Conservation (phyloP, 768 basidiomycete species). For the Leccinum broughii region DNA sequence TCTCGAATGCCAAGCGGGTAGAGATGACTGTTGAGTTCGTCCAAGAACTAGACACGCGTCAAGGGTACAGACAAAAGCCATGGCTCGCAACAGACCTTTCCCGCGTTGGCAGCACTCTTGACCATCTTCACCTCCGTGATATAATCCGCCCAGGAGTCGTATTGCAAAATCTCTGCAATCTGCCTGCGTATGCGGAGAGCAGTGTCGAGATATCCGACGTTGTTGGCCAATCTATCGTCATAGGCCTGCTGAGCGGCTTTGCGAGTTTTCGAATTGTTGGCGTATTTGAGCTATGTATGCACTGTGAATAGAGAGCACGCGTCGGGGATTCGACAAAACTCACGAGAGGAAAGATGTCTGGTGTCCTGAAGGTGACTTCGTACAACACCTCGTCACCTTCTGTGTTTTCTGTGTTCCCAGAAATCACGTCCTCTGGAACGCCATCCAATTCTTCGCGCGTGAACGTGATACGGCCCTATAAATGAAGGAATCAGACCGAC, state of each 20-base stretch:
- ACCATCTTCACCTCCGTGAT: too few relatives aligned
- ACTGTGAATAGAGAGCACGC: background rate
- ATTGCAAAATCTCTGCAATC: too few relatives aligned
- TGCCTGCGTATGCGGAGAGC: too few relatives aligned
- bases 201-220: too few relatives aligned
- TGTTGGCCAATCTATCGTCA: too few relatives aligned
- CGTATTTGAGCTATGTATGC: conserved; percentile 73
- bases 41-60: background rate
- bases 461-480: conserved; percentile 62
- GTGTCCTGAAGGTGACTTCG: conserved; percentile 77
- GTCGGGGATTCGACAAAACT: conserved; percentile 18
- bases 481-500: conserved; percentile 5
- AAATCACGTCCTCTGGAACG: conserved; percentile 74
- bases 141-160: too few relatives aligned
- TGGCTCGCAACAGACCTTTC: too few relatives aligned
- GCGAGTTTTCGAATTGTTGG: conserved; percentile 68
- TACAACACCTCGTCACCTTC: conserved; percentile 58
- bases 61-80: background rate
- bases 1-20: too few relatives aligned
- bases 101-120: too few relatives aligned
- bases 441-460: conserved; percentile 75
- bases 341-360: conserved; percentile 77
- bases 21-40: too few relatives aligned
- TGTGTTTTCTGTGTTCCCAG: conserved; percentile 67
- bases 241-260: conserved; percentile 25